These are phyloP conservation scores for Saksenaea oblongispora DNA, from an alignment of 371 early-diverging fungal genomes.

Conservation along the genomic window DNA sequence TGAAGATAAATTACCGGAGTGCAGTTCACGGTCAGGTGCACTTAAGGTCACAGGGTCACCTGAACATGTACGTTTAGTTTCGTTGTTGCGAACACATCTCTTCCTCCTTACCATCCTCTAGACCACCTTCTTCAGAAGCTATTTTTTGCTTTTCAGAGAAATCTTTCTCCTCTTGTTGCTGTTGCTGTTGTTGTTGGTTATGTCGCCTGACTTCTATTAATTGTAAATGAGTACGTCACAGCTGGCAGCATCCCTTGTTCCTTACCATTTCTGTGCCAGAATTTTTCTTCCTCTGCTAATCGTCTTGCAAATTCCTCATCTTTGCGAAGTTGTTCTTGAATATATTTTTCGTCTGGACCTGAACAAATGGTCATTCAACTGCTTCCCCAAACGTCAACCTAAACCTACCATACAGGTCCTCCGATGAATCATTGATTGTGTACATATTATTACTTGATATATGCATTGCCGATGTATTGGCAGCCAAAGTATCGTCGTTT, in stretches of 20 bases:
- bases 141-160: background rate
- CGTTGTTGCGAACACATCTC: no score
- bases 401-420: background rate
- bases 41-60: background rate
- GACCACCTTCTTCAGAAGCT: background rate
- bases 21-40: background rate
- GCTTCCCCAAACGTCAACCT: background rate
- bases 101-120: background rate
- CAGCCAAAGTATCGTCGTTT: slow-evolving; percentile 43
- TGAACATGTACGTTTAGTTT: background rate
- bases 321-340: slow-evolving; percentile 23
- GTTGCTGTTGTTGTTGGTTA: background rate
- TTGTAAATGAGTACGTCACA: background rate
- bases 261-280: background rate
- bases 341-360: slow-evolving; percentile 2
- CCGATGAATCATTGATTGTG: slow-evolving; percentile 14
- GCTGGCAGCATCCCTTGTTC: background rate
- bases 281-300: slow-evolving; percentile 24
- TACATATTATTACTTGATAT: slow-evolving; percentile 47
- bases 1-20: background rate
- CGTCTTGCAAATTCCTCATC: slow-evolving; percentile 40
- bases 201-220: background rate
- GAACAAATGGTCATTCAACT: background rate
- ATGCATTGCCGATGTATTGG: slow-evolving; percentile 48
- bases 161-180: background rate